Conservation (phyloP, 208 protist genomes). For the Wallacemonas sp. region DNA sequence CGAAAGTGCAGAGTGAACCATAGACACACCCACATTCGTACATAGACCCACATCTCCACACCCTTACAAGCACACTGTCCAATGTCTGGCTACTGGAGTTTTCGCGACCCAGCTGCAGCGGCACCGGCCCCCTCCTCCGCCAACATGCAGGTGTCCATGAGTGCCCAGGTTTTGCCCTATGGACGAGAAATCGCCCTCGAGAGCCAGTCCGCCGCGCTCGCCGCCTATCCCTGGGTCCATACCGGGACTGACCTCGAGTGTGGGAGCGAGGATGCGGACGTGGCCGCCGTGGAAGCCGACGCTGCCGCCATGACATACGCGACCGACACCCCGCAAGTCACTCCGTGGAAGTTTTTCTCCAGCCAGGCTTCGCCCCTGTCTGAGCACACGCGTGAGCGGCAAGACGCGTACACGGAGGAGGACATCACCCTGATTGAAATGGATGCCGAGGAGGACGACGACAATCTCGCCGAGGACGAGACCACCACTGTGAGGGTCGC, state of each 20-base stretch:
- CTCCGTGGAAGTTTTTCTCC: neutral
- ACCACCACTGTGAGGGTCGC: neutral
- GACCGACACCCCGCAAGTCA: neutral
- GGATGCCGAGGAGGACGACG: neutral
- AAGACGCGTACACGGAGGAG: conserved; percentile 5
- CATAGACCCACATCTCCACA: neutral
- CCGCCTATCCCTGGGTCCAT: conserved; percentile 9
- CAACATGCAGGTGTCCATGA: conserved; percentile 4
- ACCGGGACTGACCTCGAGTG: neutral
- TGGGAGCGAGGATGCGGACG: neutral
- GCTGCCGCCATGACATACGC: neutral
- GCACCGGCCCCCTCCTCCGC: neutral
- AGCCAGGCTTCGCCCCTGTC: neutral
- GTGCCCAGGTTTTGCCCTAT: conserved; percentile 10
- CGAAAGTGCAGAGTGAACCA: neutral
- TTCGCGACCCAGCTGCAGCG: conserved; percentile 31
- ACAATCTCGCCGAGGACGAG: neutral
- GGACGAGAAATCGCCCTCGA: conserved; percentile 10
- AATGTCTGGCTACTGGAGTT: conserved; percentile 80
- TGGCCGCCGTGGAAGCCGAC: neutral
- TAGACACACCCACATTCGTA: neutral
- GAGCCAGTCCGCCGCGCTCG: neutral
- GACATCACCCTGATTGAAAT: conserved; percentile 17
- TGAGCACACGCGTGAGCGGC: neutral
- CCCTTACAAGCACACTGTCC: neutral